Conservation (phyloP, 176 grass and related monocot genomes). For the Tillandsia leiboldiana region DNA sequence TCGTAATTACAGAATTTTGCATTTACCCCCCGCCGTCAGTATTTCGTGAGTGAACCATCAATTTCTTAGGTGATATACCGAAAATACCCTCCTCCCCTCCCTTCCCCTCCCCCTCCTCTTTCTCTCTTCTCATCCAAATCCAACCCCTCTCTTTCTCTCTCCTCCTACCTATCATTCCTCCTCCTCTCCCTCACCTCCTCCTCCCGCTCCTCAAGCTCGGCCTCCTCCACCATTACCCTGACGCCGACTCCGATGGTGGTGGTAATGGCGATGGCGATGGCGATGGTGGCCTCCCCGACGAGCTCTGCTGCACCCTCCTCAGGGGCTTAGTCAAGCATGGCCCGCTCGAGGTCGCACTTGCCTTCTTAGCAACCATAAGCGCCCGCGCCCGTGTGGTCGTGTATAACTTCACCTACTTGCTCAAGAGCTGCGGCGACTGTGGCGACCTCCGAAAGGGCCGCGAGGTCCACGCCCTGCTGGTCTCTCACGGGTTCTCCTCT, state of each 20-base stretch:
- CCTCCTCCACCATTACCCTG: background rate
- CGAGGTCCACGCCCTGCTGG: no score
- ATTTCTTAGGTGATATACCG: no score
- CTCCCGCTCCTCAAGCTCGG: background rate
- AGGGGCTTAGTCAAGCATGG: slow-evolving; percentile 15
- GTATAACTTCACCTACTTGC: no score
- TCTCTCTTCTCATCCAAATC: background rate
- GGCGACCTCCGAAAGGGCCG: no score
- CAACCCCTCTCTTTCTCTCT: background rate
- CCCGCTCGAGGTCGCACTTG: slow-evolving; percentile 17
- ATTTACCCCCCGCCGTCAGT: no score
- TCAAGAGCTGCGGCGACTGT: no score
- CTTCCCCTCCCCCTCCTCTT: slow-evolving; percentile 6
- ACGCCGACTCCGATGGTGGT: no score
- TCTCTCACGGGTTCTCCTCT: background rate
- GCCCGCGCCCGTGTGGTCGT: slow-evolving; percentile 8
- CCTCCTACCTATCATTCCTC: background rate
- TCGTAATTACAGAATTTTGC: no score
- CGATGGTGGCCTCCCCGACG: background rate
- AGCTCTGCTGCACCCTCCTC: slow-evolving; percentile 11
- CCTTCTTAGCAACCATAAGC: slow-evolving; percentile 29
- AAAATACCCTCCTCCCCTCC: no score
- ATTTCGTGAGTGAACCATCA: no score
- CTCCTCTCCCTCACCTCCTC: background rate
- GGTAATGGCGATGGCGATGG: no score